Percentiles rank a stretch among this genome's conserved stretches.
Conservation (phyloP, 2,329 filamentous ascomycete genomes). For the Endoconidiophora polonica region DNA sequence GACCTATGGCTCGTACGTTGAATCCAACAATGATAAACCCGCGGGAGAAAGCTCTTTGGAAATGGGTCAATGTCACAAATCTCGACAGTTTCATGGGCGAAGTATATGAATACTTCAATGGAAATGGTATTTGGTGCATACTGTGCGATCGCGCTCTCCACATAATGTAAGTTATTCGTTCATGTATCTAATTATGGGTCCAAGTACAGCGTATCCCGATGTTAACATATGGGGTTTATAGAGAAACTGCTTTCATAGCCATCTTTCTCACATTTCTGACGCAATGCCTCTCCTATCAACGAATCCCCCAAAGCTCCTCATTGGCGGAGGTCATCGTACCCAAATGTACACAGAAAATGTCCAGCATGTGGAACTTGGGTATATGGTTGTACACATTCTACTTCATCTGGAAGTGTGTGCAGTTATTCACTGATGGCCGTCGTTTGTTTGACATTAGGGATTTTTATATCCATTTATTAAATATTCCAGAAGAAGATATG, state of each 20-base stretch:
- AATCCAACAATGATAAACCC: conserved; percentile 5
- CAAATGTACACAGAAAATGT: conserved; percentile 63
- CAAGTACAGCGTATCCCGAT: background rate
- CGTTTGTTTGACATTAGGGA: conserved; percentile 63
- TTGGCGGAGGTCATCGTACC: conserved; percentile 42
- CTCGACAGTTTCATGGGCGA: conserved; percentile 72
- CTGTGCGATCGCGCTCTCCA: conserved; percentile 54
- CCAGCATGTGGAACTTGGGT: conserved; percentile 55
- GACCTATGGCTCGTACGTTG: background rate
- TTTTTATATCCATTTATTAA: conserved; percentile 69
- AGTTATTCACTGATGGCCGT: conserved; percentile 56
- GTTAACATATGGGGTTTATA: conserved; percentile 18
- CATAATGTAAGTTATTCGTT: conserved; percentile 41
- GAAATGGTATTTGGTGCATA: conserved; percentile 74
- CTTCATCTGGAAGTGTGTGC: conserved; percentile 65
- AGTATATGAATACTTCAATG: conserved; percentile 74
- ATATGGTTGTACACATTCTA: conserved; percentile 77
- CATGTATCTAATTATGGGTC: background rate
- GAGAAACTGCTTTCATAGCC: conserved; percentile 68
- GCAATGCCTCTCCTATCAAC: conserved; percentile 70
- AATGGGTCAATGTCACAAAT: conserved; percentile 83
- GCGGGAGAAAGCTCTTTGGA: conserved; percentile 68
- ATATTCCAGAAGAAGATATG: conserved; percentile 69
- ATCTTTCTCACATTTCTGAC: conserved; percentile 68
- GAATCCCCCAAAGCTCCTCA: conserved; percentile 47